Conservation (phyloP, 768 basidiomycete genomes). For the Lactarius trivialis region DNA sequence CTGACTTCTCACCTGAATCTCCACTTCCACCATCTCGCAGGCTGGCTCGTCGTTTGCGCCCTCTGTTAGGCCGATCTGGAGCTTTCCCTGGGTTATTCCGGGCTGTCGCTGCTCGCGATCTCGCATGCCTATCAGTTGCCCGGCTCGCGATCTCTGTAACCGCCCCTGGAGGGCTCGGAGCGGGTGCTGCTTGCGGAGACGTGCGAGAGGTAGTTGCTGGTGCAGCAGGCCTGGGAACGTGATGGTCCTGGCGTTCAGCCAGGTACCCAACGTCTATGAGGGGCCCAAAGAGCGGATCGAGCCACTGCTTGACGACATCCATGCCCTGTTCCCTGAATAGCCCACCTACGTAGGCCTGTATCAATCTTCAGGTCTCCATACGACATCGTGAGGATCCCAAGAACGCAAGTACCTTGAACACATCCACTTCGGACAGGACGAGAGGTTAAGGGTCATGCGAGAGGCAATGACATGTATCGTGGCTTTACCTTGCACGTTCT, state of each 20-base stretch:
- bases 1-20: neutral
- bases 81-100: neutral
- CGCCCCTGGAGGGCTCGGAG: neutral
- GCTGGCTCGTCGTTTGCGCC: neutral
- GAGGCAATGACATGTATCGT: neutral
- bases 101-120: neutral
- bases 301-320: conserved; percentile 6
- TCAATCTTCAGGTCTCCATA: neutral
- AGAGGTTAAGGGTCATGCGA: neutral
- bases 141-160: too few relatives aligned
- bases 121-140: neutral
- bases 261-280: conserved; percentile 1
- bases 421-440: neutral
- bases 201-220: neutral
- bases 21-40: neutral
- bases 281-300: conserved; percentile 1
- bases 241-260: neutral
- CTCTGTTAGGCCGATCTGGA: neutral
- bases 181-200: neutral
- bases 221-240: neutral
- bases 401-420: conserved; percentile 11
- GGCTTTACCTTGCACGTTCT: conserved; percentile 1
- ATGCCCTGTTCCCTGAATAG: conserved; percentile 13
- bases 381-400: neutral
- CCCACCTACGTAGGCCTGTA: conserved; percentile 16